Evolutionary conservation across 116 monocot species (phyloP).

Genomic region (Papilionanthe hybrid): DNA sequence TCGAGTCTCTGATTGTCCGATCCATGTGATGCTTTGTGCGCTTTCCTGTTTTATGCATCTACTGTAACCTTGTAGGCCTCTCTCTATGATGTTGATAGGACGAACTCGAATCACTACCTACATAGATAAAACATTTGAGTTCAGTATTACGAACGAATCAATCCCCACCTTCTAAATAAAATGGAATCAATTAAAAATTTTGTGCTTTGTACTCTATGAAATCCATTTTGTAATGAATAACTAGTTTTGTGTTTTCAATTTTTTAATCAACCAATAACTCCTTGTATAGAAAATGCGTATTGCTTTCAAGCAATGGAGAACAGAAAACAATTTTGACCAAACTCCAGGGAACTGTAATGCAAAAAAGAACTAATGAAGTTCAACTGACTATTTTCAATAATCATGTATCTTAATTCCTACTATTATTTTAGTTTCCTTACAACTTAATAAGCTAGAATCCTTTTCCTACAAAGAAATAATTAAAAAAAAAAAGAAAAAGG

Average conservation of each 20-base stretch:
- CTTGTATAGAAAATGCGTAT: background rate
- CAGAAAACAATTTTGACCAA: background rate
- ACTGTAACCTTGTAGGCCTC: conserved; percentile 44
- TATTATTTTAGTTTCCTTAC: background rate
- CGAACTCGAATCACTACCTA: conserved; percentile 94
- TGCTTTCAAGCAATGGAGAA: background rate
- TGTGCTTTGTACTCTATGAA: background rate
- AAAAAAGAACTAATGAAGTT: background rate
- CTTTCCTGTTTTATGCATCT: conserved; percentile 92
- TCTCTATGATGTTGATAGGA: conserved; percentile 64
- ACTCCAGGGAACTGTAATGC: background rate
- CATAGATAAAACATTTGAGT: background rate
- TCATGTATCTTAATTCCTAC: background rate
- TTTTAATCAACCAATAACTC: background rate
- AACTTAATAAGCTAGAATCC: background rate
- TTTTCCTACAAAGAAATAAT: background rate
- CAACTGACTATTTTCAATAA: background rate
- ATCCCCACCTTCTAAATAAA: background rate
- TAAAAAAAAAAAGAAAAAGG: background rate
- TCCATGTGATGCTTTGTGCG: conserved; percentile 71
- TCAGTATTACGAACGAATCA: background rate
- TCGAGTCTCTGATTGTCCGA: conserved; percentile 70
- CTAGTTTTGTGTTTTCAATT: background rate
- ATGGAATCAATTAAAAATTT: background rate
- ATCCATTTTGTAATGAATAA: background rate